Evolutionary conservation across 2,329 filamentous ascomycete species (phyloP).

Genomic region (Cadophora gregata): DNA sequence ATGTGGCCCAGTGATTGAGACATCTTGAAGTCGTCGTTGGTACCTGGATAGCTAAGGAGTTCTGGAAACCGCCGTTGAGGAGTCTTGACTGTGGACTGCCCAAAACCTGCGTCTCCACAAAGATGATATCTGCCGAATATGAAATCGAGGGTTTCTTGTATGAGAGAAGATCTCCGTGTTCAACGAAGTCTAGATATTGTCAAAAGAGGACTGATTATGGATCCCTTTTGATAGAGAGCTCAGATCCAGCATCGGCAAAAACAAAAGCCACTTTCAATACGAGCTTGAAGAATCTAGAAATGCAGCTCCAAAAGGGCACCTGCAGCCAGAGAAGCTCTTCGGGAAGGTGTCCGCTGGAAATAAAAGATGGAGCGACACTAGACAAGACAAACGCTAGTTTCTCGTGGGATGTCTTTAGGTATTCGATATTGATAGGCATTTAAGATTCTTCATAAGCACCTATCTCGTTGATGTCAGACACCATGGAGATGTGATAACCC

Average conservation of each 20-base stretch:
- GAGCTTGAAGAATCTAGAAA: background rate
- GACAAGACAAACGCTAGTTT: background rate
- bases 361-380: background rate
- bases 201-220: background rate
- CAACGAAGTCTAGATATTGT: background rate
- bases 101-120: background rate
- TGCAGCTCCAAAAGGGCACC: background rate
- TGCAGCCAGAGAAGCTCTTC: background rate
- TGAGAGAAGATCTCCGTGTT: background rate
- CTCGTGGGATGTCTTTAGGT: no score
- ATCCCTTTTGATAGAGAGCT: background rate
- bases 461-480: no score
- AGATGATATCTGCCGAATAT: background rate
- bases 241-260: background rate
- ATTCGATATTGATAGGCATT: no score
- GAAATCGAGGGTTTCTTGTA: background rate
- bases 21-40: conserved; percentile 12
- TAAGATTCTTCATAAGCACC: no score
- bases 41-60: background rate
- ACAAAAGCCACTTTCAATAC: conserved; percentile 8
- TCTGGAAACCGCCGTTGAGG: background rate
- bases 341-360: background rate
- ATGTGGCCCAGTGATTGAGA: conserved; percentile 23
- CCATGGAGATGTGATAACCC: no score
- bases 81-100: background rate